Base-by-base conservation (phyloP, 139 green algal species). In the Trebouxia sp. region DNA sequence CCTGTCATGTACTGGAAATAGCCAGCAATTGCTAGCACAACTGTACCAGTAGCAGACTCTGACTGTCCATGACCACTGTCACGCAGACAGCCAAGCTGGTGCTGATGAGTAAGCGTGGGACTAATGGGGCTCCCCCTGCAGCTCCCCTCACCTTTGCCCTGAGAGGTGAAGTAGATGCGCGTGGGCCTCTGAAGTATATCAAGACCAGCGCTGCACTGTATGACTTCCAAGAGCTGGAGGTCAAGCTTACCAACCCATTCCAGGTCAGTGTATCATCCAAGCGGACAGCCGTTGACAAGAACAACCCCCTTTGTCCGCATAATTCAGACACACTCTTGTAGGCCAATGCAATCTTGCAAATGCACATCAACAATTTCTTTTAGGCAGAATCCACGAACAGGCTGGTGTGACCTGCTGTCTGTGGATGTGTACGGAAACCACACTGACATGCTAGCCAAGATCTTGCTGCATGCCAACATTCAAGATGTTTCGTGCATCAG, bases 71-170 rank as follows among this genome's bases (percentile, higher is more conserved):
- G n/a, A n/a, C n/a, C n/a, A n/a, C n/a, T n/a, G n/a, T n/a, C n/a
- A n/a, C 48, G 53, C 51, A 80, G 75, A 51, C 51, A 7, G 50
- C 55, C 69, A 69, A 83, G n/a, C 79, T 92, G 45, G 78, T 93
- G 39, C 83, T 93, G 5, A 89, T 86, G 83, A 87, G 76, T 37
- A 86, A 84, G 75, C 80, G 82, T 5, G 32, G 62, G n/a, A 15
- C 12, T 5, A 83, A 87, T 37, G 88, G 85, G 32, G 79, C 78
- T 14, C 87, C 87, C 24, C 81, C 89, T 42, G 90, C 89, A 0
- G 86, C 89, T 24, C 92, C 91, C 17, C 81, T 96, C 28, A 90
- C 95, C 41, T 96, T 96, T 72, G 75, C 80, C 38, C 85, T 96
- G n/a, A 28, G 75, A 8, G 82, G 76, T 35, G 53, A 69, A 26